Base-by-base conservation (phyloP, 345 rosid genomes). In the Euclidium syriacum region DNA sequence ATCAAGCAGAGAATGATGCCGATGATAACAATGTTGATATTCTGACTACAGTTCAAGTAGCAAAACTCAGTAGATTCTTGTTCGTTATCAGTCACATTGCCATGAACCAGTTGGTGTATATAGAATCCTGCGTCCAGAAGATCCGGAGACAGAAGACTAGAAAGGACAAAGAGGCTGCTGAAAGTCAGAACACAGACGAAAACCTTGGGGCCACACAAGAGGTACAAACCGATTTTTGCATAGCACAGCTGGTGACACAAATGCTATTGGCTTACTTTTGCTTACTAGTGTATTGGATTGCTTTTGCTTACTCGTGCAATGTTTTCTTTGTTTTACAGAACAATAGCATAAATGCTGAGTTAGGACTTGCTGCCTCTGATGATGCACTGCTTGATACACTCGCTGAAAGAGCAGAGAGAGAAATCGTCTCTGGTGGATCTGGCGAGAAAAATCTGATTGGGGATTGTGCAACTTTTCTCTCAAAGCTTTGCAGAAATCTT, bases 311-410 rank as follows among this genome's bases (percentile, higher is more conserved):
- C 59, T 64, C 54, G 18, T 57, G 32, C 34, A 4, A 41, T 18
- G n/a, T 40, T 53, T 30, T 68, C 49, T 51, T 61, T 63, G 71
- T 41, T 50, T 62, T 62, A 52, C 79, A 94, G 99, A 91, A 79
- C 34, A 72, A 68, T 73, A 71, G 80, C 72, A 94, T 94, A 48
- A 94, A 81, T 81, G 91, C 91, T 60, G 97, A 94, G 75, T 77
- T 94, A 29, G 99, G 99, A 52, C 82, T 92, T 58, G 86, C 92
- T 64, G 97, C 96, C 73, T 90, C 99, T 11, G 91, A 87, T 73
- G 99, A 90, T 72, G 95, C 90, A 36, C 46, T 78, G 42, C 84
- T 94, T 62, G 99, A 94, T 78, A 62, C 84, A 17, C 86, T 90
- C 7, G 83, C 87, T 27, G 99, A 94, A 62, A 85, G 80, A 79